Conservation (phyloP, 1,139 yeast genomes). For the Meyerozyma carpophila region DNA sequence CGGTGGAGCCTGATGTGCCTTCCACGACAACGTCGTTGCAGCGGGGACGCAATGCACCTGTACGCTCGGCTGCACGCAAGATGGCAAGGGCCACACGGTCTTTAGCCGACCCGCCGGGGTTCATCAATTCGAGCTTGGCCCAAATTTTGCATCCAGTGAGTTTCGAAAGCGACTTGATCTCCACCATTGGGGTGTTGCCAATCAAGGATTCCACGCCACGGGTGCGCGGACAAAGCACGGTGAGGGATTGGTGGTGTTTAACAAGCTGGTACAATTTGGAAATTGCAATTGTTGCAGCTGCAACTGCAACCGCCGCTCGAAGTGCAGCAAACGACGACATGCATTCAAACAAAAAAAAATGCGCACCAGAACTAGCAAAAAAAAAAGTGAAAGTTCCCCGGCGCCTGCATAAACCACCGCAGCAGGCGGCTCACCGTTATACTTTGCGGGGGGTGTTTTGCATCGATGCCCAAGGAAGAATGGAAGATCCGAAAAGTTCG, state of each 20-base stretch:
- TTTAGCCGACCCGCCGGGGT: conserved; percentile 96
- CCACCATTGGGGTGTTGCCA: conserved; percentile 88
- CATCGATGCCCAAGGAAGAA: background rate
- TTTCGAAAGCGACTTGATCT: conserved; percentile 65
- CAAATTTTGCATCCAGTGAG: conserved; percentile 77
- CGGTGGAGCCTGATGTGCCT: conserved; percentile 96
- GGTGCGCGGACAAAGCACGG: conserved; percentile 23
- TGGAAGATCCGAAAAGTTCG: conserved; percentile 1
- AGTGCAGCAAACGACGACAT: background rate
- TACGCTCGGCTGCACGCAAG: conserved; percentile 58
- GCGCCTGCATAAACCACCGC: too few relatives aligned
- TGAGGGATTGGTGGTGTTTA: conserved; percentile 2
- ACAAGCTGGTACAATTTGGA: conserved; percentile 5
- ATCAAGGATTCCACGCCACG: conserved; percentile 52
- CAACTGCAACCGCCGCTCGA: conserved; percentile 5
- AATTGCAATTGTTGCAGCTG: conserved; percentile 6
- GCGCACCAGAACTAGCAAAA: too few relatives aligned
- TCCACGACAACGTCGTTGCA: conserved; percentile 68
- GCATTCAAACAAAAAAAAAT: too few relatives aligned
- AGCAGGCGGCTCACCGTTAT: too few relatives aligned
- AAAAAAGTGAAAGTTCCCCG: too few relatives aligned
- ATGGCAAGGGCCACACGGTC: conserved; percentile 91
- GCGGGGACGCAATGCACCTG: conserved; percentile 54
- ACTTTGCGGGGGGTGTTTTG: too few relatives aligned
- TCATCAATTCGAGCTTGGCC: conserved; percentile 80